Evolutionary conservation across 306 rosid species (phyloP).

Genomic region (Acacia crassicarpa): DNA sequence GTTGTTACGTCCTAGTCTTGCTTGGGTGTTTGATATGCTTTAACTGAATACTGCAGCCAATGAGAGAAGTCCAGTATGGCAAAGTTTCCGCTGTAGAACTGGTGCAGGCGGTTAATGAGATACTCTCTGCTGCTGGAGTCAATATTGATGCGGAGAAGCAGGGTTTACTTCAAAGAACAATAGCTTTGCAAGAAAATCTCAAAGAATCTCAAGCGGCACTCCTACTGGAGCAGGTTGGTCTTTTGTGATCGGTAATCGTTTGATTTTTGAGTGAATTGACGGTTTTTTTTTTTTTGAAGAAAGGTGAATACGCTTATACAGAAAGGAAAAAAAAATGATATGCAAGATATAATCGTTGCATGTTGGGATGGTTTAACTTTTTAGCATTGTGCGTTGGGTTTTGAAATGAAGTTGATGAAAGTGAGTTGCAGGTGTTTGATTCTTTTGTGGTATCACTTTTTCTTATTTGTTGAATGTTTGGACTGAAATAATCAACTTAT

Average conservation of each 20-base stretch:
- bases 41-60: slow-evolving; percentile 49
- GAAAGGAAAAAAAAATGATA: too few relatives aligned
- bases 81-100: slow-evolving; percentile 84
- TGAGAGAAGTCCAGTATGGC: slow-evolving; percentile 63
- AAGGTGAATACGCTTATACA: not conserved
- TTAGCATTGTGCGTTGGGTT: not conserved
- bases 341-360: not conserved
- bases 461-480: not conserved
- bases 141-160: slow-evolving; percentile 86
- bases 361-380: not conserved
- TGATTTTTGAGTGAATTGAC: slow-evolving; percentile 12
- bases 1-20: slow-evolving; percentile 8
- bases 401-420: slow-evolving; percentile 3
- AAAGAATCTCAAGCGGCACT: slow-evolving; percentile 82
- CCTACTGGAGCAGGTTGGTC: slow-evolving; percentile 82
- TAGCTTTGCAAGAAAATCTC: slow-evolving; percentile 79
- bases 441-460: not conserved
- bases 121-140: slow-evolving; percentile 89
- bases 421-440: not conserved
- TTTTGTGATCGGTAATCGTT: slow-evolving; percentile 10
- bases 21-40: slow-evolving; percentile 27
- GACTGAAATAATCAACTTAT: not conserved
- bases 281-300: too few relatives aligned
- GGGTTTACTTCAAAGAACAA: slow-evolving; percentile 69
- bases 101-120: slow-evolving; percentile 94